phyloP scores from a whole-genome alignment of 2,329 filamentous ascomycete species.

The Microdochium bolleyi region DNA sequence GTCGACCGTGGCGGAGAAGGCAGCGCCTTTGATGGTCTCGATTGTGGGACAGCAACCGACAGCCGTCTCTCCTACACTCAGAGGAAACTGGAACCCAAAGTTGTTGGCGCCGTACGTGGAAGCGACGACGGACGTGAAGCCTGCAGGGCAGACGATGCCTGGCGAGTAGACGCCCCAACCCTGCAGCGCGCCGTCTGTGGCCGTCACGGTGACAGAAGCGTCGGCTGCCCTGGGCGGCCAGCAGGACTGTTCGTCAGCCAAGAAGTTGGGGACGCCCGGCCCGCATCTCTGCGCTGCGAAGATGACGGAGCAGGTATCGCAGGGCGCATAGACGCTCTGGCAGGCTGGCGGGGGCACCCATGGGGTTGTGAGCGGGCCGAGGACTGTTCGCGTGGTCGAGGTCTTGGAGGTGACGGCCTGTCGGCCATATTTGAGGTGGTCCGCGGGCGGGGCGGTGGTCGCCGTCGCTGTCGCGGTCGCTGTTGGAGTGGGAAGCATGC shows the following conservation, averaged over 20 bases:
- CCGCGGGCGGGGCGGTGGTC: no score
- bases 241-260: slow-evolving; percentile 1
- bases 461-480: no score
- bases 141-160: slow-evolving; percentile 1
- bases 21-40: background rate
- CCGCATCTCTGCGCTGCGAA: background rate
- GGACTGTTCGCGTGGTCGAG: background rate
- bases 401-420: background rate
- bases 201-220: background rate
- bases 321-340: background rate
- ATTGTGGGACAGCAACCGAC: slow-evolving; percentile 2
- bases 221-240: background rate
- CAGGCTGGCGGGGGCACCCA: slow-evolving; percentile 1
- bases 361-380: slow-evolving; percentile 2
- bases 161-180: slow-evolving; percentile 6
- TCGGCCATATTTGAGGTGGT: background rate
- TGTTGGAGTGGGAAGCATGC: no score
- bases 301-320: background rate
- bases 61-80: slow-evolving; percentile 1
- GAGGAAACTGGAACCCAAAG: slow-evolving; percentile 2
- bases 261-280: background rate
- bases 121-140: background rate
- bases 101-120: background rate
- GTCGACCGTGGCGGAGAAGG: background rate
- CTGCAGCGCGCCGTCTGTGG: background rate